Evolutionary conservation across 148 eudicot genomes (phyloP).

Genomic region (Spergularia bocconei): DNA sequence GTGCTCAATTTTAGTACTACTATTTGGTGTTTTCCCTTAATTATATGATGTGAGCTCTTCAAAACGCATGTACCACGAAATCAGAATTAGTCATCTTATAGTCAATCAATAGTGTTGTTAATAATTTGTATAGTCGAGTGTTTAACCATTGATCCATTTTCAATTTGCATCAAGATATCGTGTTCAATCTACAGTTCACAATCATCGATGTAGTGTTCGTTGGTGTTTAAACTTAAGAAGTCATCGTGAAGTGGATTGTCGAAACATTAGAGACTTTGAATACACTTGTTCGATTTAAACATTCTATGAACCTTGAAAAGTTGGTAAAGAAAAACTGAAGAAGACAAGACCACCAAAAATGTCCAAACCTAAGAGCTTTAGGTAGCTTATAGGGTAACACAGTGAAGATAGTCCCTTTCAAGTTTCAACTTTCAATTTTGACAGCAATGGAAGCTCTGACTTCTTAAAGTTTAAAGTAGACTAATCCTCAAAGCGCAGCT

Average conservation of each 20-base stretch:
- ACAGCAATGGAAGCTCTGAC: constrained; percentile 25
- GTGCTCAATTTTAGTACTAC: neutral
- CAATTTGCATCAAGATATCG: no score
- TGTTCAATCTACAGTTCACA: neutral
- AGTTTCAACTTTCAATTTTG: constrained; percentile 1
- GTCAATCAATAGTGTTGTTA: neutral
- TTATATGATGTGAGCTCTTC: constrained; percentile 17
- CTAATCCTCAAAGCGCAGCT: neutral
- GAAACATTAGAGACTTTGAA: neutral
- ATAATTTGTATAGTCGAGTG: no score
- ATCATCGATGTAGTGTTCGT: neutral
- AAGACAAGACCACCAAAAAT: neutral
- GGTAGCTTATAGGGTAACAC: neutral
- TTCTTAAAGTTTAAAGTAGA: neutral
- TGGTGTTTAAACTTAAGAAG: no score
- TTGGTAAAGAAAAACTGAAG: neutral
- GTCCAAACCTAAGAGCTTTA: neutral
- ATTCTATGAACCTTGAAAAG: neutral
- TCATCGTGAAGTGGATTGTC: no score
- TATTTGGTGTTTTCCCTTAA: constrained; percentile 9
- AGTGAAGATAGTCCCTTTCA: constrained; percentile 13
- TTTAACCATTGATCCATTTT: no score
- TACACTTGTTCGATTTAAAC: neutral
- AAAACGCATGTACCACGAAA: constrained; percentile 3
- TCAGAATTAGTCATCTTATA: neutral